phyloP scores from a whole-genome alignment of 306 rosid genomes.

The Castanopsis chinensis region DNA sequence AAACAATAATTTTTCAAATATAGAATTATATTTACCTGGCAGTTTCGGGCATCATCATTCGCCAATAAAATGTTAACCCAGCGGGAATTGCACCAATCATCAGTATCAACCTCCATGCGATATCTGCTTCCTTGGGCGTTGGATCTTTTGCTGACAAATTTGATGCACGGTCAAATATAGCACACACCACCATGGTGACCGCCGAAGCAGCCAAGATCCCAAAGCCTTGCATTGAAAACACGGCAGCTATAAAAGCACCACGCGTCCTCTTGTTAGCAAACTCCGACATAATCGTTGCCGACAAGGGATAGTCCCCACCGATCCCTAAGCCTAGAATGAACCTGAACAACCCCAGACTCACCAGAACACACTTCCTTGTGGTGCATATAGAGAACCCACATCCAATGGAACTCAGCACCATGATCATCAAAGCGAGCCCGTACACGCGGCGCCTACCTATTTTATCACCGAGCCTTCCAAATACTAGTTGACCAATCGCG shows the following conservation, averaged over 20 bases:
- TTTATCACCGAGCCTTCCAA: conserved; percentile 62
- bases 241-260: conserved; percentile 79
- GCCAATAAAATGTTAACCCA: conserved; percentile 77
- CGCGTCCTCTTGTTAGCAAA: conserved; percentile 72
- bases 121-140: conserved; percentile 50
- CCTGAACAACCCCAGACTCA: conserved; percentile 60
- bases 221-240: conserved; percentile 78
- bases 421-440: conserved; percentile 49
- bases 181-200: conserved; percentile 57
- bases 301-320: conserved; percentile 79
- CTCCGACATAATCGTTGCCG: conserved; percentile 84
- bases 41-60: conserved; percentile 89
- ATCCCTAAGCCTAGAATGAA: conserved; percentile 68
- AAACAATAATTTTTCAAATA: too few species aligned
- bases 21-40: conserved; percentile 51
- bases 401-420: conserved; percentile 52
- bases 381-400: conserved; percentile 69
- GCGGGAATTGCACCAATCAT: conserved; percentile 76
- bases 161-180: conserved; percentile 29
- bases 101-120: conserved; percentile 71
- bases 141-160: not conserved
- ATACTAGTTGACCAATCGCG: conserved; percentile 50
- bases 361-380: conserved; percentile 39
- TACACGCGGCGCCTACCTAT: conserved; percentile 61
- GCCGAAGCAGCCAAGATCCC: conserved; percentile 65